Evolutionary conservation across 2,329 filamentous ascomycete genomes (phyloP).

Genomic region (Alternaria triticina): DNA sequence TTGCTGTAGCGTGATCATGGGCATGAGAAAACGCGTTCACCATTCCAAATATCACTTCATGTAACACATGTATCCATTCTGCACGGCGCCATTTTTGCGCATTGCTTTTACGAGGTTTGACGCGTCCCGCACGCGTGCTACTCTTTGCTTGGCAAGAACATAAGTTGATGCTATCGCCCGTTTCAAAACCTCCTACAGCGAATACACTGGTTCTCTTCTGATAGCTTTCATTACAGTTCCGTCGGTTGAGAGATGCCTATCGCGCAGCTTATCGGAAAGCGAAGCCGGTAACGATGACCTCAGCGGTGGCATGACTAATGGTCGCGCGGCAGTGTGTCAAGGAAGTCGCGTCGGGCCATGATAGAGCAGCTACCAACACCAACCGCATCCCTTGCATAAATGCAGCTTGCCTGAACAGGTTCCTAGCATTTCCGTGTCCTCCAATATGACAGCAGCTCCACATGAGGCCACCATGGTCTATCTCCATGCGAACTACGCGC

Average conservation of each 20-base stretch:
- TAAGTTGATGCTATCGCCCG: background rate
- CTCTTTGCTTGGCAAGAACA: background rate
- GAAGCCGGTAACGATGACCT: background rate
- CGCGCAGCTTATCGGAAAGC: background rate
- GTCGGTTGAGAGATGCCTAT: background rate
- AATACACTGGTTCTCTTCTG: no score
- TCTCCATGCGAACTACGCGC: background rate
- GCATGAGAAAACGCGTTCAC: background rate
- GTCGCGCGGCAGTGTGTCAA: slow-evolving; percentile 21
- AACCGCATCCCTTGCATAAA: background rate
- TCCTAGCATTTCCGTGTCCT: background rate
- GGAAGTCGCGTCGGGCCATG: background rate
- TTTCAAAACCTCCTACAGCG: background rate
- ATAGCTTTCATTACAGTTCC: background rate
- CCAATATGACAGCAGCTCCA: background rate
- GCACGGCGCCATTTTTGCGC: no score
- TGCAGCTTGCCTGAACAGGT: background rate
- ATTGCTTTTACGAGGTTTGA: background rate
- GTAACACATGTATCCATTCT: background rate
- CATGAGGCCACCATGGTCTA: background rate
- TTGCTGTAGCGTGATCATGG: slow-evolving; percentile 29
- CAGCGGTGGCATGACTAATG: slow-evolving; percentile 13
- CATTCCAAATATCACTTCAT: background rate
- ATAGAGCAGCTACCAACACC: background rate
- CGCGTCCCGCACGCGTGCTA: background rate